Conservation (phyloP, 768 basidiomycete genomes). For the Scleroderma bovista region DNA sequence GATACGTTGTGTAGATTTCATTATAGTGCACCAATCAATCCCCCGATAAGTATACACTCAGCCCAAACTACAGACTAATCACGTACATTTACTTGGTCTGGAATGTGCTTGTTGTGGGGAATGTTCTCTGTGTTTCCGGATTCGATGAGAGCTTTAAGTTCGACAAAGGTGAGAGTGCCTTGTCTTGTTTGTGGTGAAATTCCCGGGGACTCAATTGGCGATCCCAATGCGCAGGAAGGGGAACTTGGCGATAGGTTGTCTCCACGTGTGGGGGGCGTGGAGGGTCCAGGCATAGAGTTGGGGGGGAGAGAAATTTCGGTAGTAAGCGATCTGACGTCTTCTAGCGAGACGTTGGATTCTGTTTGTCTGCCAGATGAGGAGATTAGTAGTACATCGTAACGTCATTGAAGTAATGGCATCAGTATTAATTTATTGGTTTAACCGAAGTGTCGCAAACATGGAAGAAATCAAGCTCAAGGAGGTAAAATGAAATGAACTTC, state of each 20-base stretch:
- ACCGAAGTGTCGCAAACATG: not conserved
- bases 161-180: conserved; percentile 53
- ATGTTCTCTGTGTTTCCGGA: conserved; percentile 67
- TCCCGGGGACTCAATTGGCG: not conserved
- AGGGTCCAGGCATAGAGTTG: not conserved
- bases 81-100: conserved; percentile 60
- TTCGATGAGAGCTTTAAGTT: conserved; percentile 67
- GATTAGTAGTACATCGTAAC: not conserved
- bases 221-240: not conserved
- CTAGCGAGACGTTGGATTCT: not conserved
- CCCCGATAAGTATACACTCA: not conserved
- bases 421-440: not conserved
- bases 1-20: not conserved
- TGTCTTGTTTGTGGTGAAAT: not conserved
- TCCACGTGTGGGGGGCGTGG: too few relatives aligned
- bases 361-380: not conserved
- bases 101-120: conserved; percentile 73
- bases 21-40: not conserved
- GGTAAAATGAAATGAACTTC: not conserved
- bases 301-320: too few relatives aligned
- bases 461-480: not conserved
- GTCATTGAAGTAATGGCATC: not conserved
- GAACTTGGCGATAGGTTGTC: too few relatives aligned
- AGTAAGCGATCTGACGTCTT: not conserved
- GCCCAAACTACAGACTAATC: not conserved